A percentile compares a stretch with the other conserved stretches of the same genome.
Evolutionary conservation across 179 eudicot species (phyloP).

Genomic region (Gypsophila paniculata): DNA sequence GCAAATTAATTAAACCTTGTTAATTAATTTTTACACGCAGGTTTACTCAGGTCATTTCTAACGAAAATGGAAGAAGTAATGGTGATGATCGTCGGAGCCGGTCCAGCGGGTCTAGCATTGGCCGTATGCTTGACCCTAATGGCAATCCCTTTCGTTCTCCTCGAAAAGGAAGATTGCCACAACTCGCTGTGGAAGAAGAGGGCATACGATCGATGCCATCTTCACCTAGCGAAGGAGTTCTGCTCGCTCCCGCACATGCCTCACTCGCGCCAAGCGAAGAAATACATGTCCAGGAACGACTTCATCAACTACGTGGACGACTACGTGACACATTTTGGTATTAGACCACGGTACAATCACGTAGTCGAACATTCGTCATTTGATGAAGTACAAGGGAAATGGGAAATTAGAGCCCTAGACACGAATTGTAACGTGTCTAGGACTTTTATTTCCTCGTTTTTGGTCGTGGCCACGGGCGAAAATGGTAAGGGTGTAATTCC

Average conservation of each 20-base stretch:
- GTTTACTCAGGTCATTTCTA: background rate
- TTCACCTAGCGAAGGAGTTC: conserved; percentile 39
- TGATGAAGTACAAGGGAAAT: conserved; percentile 18
- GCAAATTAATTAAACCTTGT: too few relatives aligned
- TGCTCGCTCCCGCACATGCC: conserved; percentile 34
- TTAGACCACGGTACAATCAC: conserved; percentile 23
- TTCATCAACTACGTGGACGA: conserved; percentile 38
- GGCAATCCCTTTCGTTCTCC: conserved; percentile 27
- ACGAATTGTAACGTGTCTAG: background rate
- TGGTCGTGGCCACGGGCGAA: conserved; percentile 41
- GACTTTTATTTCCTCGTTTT: conserved; percentile 20
- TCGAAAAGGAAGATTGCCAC: conserved; percentile 42
- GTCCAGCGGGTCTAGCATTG: conserved; percentile 38
- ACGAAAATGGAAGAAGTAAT: conserved; percentile 18
- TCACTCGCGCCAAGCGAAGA: conserved; percentile 17
- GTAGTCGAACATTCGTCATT: conserved; percentile 25
- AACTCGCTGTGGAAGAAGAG: conserved; percentile 44
- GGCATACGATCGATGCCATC: conserved; percentile 38
- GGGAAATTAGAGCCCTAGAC: conserved; percentile 28
- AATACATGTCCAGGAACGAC: conserved; percentile 29
- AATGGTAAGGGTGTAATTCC: conserved; percentile 31
- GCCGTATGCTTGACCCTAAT: conserved; percentile 27
- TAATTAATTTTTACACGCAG: too few relatives aligned
- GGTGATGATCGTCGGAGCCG: conserved; percentile 42
- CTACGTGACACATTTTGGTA: conserved; percentile 29